Percentiles rank a stretch among this genome's conserved stretches.
These are phyloP conservation scores for Podosphaera leucotricha DNA, from an alignment of 2,329 filamentous ascomycete genomes.

Conservation along the genomic window DNA sequence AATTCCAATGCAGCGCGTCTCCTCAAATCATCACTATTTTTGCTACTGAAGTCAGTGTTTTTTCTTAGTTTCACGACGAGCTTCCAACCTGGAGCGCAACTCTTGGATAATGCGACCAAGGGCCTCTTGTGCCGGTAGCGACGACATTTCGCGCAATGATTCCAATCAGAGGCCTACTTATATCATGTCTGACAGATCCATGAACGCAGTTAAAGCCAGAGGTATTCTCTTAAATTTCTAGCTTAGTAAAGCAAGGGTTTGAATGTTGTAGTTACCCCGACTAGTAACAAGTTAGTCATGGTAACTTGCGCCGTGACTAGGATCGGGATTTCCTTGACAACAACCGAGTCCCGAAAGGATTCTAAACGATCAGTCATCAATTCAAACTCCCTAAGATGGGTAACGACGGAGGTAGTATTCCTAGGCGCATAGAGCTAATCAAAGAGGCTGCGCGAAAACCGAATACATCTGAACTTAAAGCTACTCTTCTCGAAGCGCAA, in stretches of 20 bases:
- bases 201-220: not conserved
- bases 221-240: not conserved
- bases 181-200: conserved; percentile 8
- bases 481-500: conserved; percentile 63
- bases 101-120: conserved; percentile 14
- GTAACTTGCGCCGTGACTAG: not conserved
- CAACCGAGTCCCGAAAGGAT: not conserved
- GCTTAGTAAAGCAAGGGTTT: not conserved
- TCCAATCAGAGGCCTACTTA: conserved; percentile 4
- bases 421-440: conserved; percentile 84
- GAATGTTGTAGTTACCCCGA: not conserved
- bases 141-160: conserved; percentile 10
- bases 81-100: conserved; percentile 12
- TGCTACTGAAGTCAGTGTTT: conserved; percentile 5
- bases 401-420: conserved; percentile 93
- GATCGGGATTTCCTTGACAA: not conserved
- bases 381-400: conserved; percentile 43
- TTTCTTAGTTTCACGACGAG: not conserved
- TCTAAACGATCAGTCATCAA: not conserved
- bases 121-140: conserved; percentile 14
- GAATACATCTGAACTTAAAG: conserved; percentile 70
- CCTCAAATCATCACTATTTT: conserved; percentile 14
- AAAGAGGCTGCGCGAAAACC: conserved; percentile 71
- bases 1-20: conserved; percentile 15
- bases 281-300: not conserved